Evolutionary conservation across 2,329 filamentous ascomycete species (phyloP), one percentile per base, ranked within the genome.

Genomic region (Cytospora leucostoma): DNA sequence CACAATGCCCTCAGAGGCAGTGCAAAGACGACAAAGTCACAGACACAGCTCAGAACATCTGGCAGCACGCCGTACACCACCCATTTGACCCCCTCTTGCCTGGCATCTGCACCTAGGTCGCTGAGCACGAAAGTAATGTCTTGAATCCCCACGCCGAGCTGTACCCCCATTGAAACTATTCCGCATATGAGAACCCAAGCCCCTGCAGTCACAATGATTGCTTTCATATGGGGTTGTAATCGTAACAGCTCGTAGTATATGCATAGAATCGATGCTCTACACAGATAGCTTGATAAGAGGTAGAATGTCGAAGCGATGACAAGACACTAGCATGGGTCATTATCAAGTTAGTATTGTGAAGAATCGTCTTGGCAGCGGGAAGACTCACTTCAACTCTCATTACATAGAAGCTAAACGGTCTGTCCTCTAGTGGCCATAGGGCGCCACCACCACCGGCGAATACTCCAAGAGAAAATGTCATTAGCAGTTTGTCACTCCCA

Each of bases 361-460:
- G 2, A 21, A 21, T 7, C 3, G 32, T 10, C 7, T 4, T 7
- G 12, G 13, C 15, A 1, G 32, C 7, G 15, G 27, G 5, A 27
- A 13, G 11, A 53, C 61, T 59, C 10, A 54, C 61, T 47, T 62
- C 61, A 27, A 62, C 61, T 49, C 61, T 62, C 61, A 62, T 59
- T 13, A 62, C 40, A 55, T 55, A 62, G 32, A 62, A 62, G 1
- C 35, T 33, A 13, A 62, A 53, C 3, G 37, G 49, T 10, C 61
- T 53, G 2, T 62, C 61, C 10, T 21, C n/a, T 10, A 59, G 38
- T 19, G 50, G 47, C 61, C 61, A 62, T 15, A 13, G 21, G 32
- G 61, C 54, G 7, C 61, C 61, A 35, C 50, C 61, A 15, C 61
- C 61, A 7, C 61, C 61, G 6, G 61, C 61, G 15, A 62, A 62